Percentiles rank a stretch among this genome's conserved stretches.
Evolutionary conservation across 1,139 yeast species (phyloP).

Genomic region (Pneumocystis wakefieldiae): DNA sequence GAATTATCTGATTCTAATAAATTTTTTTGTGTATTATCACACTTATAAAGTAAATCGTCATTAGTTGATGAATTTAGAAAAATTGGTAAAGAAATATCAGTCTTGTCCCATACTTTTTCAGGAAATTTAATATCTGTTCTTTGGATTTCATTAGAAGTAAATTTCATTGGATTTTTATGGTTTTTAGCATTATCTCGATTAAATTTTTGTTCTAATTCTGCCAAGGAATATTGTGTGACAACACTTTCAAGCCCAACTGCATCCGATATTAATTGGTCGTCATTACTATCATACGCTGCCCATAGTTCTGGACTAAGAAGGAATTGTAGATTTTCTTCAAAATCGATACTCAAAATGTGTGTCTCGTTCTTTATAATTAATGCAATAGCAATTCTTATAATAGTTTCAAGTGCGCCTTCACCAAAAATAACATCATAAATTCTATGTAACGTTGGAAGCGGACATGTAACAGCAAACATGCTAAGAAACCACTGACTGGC

Average conservation of each 20-base stretch:
- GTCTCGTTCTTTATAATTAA: conserved; percentile 39
- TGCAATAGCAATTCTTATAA: conserved; percentile 46
- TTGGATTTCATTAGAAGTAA: conserved; percentile 11
- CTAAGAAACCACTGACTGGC: conserved; percentile 54
- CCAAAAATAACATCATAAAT: conserved; percentile 42
- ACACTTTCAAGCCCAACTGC: conserved; percentile 24
- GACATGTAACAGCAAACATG: conserved; percentile 48
- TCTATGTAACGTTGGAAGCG: conserved; percentile 35
- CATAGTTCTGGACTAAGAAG: conserved; percentile 41
- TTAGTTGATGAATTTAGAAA: conserved; percentile 2
- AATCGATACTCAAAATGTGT: conserved; percentile 37
- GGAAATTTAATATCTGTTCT: conserved; percentile 11
- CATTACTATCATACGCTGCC: conserved; percentile 29
- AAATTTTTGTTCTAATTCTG: conserved; percentile 19
- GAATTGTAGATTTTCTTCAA: conserved; percentile 48
- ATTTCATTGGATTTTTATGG: conserved; percentile 5
- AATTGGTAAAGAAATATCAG: conserved; percentile 4
- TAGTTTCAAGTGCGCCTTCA: conserved; percentile 52
- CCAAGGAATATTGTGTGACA: conserved; percentile 18
- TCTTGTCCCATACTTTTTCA: conserved; percentile 9
- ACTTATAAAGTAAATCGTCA: neutral
- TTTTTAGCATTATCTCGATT: conserved; percentile 6
- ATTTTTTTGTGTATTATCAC: neutral
- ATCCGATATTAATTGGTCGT: conserved; percentile 38
- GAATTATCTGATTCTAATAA: conserved; percentile 1